Percentiles rank a stretch among this genome's conserved stretches.
Evolutionary conservation across 371 early-diverging fungal species (phyloP).

Genomic region (Haplosporangium sp.): DNA sequence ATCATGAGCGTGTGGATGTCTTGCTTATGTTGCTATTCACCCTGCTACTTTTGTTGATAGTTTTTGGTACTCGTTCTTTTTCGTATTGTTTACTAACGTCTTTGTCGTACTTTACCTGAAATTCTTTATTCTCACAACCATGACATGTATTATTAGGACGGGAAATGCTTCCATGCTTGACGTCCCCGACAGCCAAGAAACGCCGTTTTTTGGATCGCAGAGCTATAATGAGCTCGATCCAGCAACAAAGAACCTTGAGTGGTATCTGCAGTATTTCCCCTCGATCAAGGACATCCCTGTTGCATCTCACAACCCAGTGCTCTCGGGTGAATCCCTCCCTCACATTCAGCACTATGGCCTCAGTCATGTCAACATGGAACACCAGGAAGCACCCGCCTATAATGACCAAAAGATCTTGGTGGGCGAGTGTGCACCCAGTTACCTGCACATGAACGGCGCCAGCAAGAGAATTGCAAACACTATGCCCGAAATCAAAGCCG

Average conservation of each 20-base stretch:
- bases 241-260: conserved; percentile 46
- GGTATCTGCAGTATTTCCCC: conserved; percentile 52
- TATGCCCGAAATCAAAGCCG: conserved; percentile 58
- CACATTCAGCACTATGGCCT: conserved; percentile 54
- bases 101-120: neutral
- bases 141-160: conserved; percentile 10
- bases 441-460: conserved; percentile 46
- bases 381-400: conserved; percentile 34
- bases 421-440: conserved; percentile 50
- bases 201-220: conserved; percentile 51
- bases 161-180: conserved; percentile 39
- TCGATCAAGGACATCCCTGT: conserved; percentile 53
- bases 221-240: conserved; percentile 49
- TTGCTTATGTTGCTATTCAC: neutral
- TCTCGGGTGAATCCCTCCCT: conserved; percentile 46
- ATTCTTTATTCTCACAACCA: too few species aligned
- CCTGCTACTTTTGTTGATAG: too few species aligned
- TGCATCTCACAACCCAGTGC: conserved; percentile 36
- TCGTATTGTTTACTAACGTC: neutral
- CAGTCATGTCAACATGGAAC: conserved; percentile 51
- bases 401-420: conserved; percentile 50
- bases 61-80: neutral
- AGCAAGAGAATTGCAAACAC: conserved; percentile 50
- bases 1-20: neutral
- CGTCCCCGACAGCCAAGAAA: conserved; percentile 32